These are phyloP conservation scores for Davidsoniella eucalypti DNA, from an alignment of 2,329 filamentous ascomycete species.

Conservation along the genomic window DNA sequence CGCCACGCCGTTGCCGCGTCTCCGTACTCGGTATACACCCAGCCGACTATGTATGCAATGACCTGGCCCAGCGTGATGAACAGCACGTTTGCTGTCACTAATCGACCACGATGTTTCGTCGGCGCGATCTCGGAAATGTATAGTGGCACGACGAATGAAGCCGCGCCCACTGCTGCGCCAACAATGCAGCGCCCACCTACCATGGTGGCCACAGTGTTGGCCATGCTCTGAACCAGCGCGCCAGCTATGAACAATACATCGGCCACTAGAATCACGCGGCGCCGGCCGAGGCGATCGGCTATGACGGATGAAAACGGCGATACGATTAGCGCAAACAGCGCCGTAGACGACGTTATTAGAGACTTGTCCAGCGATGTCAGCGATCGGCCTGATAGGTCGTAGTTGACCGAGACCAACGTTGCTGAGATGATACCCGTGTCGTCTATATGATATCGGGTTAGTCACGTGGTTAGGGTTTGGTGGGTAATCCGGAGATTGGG, in stretches of 20 bases:
- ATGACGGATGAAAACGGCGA: slow-evolving; percentile 49
- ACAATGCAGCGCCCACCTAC: slow-evolving; percentile 51
- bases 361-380: slow-evolving; percentile 51
- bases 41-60: slow-evolving; percentile 72
- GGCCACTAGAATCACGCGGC: slow-evolving; percentile 44
- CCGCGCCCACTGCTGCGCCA: slow-evolving; percentile 56
- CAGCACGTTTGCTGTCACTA: slow-evolving; percentile 68
- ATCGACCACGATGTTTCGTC: slow-evolving; percentile 53
- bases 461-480: neutral
- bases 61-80: slow-evolving; percentile 83
- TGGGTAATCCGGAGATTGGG: neutral
- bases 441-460: slow-evolving; percentile 24
- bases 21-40: slow-evolving; percentile 46
- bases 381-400: slow-evolving; percentile 37
- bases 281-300: slow-evolving; percentile 44
- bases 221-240: slow-evolving; percentile 46
- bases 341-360: slow-evolving; percentile 52
- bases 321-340: slow-evolving; percentile 46
- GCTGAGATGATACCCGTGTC: slow-evolving; percentile 55
- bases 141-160: slow-evolving; percentile 68
- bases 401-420: slow-evolving; percentile 46
- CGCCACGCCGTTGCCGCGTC: slow-evolving; percentile 51
- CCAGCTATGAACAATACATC: slow-evolving; percentile 53
- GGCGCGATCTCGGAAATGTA: slow-evolving; percentile 82
- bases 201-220: slow-evolving; percentile 44